Evolutionary conservation across 805 yeast genomes (phyloP), one percentile per base, ranked within the genome.

Genomic region (Sugiyamaella marilandica): DNA sequence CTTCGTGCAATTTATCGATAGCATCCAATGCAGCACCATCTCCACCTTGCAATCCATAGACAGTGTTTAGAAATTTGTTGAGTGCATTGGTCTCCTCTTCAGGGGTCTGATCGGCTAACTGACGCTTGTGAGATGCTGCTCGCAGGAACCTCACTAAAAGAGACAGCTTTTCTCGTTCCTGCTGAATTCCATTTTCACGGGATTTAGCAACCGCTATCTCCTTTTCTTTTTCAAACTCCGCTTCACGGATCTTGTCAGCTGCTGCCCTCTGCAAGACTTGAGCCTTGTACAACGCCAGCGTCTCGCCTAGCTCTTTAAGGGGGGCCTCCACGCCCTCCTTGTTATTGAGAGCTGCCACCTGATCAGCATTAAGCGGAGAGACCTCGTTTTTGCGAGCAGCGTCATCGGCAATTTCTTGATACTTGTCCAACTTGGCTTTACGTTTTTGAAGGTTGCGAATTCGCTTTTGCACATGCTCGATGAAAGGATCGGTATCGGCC

Each of bases 391-490:
- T 56, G 2, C 46, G 54, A 7, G 64, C 63, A 19, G 59, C 63
- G 8, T 54, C 50, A 32, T 64, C 65, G 16, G 62, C 62, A 26
- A 62, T 55, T 50, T 62, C 65, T 50, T 63, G 68, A 59, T 68
- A 68, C 48, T 65, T 63, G 55, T 70, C 74, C 33, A 70, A 62
- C 39, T 62, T 59, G 51, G 55, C 59, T 59, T 68, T 68, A 41
- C 72, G 64, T 55, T 70, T 70, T 47, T 59, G 66, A 14, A 70
- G 61, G 55, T 70, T 70, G 37, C 73, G 70, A 45, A 69, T 60
- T 5, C 73, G 67, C 56, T 65, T 65, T 41, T 62, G 64, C 5
- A 59, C 24, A 41, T 59, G 49, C 43, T 59, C 62, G 35, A 56
- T 21, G 18, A 55, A 33, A 3, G 41, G 32, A 33, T 56, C 59